Base-by-base conservation (phyloP, 345 rosid species). In the Gynandropsis gynandra region DNA sequence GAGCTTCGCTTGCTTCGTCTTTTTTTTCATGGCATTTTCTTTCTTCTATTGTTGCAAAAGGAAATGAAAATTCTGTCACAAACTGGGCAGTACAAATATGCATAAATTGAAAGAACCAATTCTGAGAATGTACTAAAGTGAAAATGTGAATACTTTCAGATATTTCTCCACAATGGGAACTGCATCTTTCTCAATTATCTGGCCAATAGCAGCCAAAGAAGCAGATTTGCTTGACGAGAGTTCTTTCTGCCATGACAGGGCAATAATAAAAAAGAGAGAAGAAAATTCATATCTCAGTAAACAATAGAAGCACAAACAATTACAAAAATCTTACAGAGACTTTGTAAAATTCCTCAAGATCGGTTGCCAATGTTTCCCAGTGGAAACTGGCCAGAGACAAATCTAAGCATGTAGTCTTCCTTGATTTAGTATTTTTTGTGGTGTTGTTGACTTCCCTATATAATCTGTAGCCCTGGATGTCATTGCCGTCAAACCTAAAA, bases 341-440 rank as follows among this genome's bases (percentile, higher is more conserved):
- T 56, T 24, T 63, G 9, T 43, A 61, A 72, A 83, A 86, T 73
- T 81, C 94, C 42, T 75, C 68, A 4, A 81, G 83, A 72, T 71
- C 77, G 37, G 89, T 80, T 42, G 97, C 94, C 63, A 86, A 62
- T 43, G 82, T 89, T 78, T 83, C 83, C 97, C 96, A 86, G 29
- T 52, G 62, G 58, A 56, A 52, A 62, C 39, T 56, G 29, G 59
- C 20, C 35, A 56, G 34, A 8, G 73, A 65, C 43, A 33, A 13
- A 64, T 39, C 50, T 59, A 46, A 61, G 67, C 53, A 41, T 32
- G 66, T 64, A 65, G 61, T 71, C 31, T 67, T 71, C 62, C 47
- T 73, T 19, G 10, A 13, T 62, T 70, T 77, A 13, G 58, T 57
- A 58, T 59, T 69, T 34, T 49, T 20, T 51, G 62, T 62, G 59